These are phyloP conservation scores for Juncus inflexus DNA, from an alignment of 176 grass and related monocot genomes.

Conservation along the genomic window DNA sequence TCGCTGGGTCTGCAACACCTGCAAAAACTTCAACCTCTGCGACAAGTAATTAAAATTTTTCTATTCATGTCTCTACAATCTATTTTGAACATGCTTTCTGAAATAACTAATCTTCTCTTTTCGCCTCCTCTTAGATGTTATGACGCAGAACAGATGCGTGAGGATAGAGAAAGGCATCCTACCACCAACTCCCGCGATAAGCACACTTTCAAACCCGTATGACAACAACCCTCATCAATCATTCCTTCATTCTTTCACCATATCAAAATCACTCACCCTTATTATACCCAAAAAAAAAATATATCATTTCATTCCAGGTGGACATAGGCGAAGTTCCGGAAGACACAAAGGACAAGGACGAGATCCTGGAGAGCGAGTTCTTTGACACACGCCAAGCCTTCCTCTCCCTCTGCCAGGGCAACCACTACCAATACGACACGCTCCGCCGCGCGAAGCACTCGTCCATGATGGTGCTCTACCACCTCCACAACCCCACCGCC, in stretches of 20 bases:
- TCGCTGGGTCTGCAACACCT: conserved; percentile 86
- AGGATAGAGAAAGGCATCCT: conserved; percentile 78
- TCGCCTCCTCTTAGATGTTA: conserved; percentile 55
- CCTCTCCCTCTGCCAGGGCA: conserved; percentile 97
- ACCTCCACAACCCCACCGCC: conserved; percentile 98
- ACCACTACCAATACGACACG: conserved; percentile 99
- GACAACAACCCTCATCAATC: conserved; percentile 14
- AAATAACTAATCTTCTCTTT: conserved; percentile 13
- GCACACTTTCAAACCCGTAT: conserved; percentile 79
- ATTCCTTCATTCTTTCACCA: conserved; percentile 6
- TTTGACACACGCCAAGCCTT: conserved; percentile 98
- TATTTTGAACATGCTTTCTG: not conserved
- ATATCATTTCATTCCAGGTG: conserved; percentile 40
- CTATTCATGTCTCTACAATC: no score
- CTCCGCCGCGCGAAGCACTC: conserved; percentile 98
- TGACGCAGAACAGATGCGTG: conserved; percentile 57
- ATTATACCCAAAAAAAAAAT: no score
- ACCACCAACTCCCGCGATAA: conserved; percentile 64
- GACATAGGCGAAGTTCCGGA: conserved; percentile 58
- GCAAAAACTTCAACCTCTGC: conserved; percentile 85
- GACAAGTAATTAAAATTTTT: conserved; percentile 50
- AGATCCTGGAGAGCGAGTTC: conserved; percentile 98
- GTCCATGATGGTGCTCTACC: conserved; percentile 99
- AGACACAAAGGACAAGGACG: conserved; percentile 94
- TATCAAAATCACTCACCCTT: no score